A percentile compares a stretch with the other conserved stretches of the same genome.
phyloP scores from a whole-genome alignment of 495 filamentous ascomycete species.

The Apodospora peruviana region DNA sequence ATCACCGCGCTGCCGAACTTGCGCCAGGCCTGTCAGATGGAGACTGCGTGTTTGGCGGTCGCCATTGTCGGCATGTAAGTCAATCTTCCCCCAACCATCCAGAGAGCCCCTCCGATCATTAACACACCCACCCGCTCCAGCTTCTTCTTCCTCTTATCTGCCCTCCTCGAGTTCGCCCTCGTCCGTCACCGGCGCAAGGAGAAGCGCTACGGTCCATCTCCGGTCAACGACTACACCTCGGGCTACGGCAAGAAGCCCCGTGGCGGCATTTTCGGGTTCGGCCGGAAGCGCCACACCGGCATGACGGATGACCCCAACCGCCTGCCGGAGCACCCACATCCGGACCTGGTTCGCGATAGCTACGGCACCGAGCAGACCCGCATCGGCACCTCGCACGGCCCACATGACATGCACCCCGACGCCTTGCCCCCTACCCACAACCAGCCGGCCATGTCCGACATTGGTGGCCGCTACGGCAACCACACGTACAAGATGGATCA shows the following conservation, averaged over 20 bases:
- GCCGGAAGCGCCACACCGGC: conserved; percentile 7
- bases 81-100: background rate
- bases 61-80: conserved; percentile 73
- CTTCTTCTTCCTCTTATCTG: conserved; percentile 62
- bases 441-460: background rate
- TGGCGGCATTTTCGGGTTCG: conserved; percentile 21
- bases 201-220: conserved; percentile 72
- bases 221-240: conserved; percentile 46
- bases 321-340: background rate
- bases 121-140: conserved; percentile 26
- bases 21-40: conserved; percentile 58
- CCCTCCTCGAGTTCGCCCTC: conserved; percentile 56
- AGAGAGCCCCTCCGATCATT: background rate
- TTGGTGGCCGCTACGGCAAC: no score
- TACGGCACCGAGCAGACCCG: background rate
- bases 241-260: conserved; percentile 49
- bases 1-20: conserved; percentile 39
- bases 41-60: conserved; percentile 71
- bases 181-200: conserved; percentile 63
- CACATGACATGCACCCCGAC: no score
- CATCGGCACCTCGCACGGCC: no score
- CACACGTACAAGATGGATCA: no score
- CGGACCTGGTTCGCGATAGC: background rate
- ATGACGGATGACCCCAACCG: background rate
- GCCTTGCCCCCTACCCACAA: no score